Evolutionary conservation across 2,329 filamentous ascomycete genomes (phyloP).

Genomic region (Purpureocillium takamizusanense): DNA sequence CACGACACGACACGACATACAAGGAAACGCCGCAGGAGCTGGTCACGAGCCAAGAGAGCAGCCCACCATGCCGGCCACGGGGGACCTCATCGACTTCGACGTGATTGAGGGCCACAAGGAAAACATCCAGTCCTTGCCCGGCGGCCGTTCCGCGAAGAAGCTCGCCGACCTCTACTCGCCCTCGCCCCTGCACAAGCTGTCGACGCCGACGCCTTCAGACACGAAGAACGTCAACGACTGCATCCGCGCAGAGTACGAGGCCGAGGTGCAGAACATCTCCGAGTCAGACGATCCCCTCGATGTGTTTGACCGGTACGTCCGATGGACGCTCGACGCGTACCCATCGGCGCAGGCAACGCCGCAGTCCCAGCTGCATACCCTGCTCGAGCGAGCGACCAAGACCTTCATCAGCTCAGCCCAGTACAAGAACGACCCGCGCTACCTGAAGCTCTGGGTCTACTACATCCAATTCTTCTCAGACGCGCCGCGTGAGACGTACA

Average conservation of each 20-base stretch:
- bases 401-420: slow-evolving; percentile 75
- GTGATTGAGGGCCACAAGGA: slow-evolving; percentile 96
- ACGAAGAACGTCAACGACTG: slow-evolving; percentile 70
- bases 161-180: slow-evolving; percentile 76
- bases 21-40: too few species aligned
- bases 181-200: slow-evolving; percentile 46
- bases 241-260: slow-evolving; percentile 76
- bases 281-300: slow-evolving; percentile 95
- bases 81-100: slow-evolving; percentile 66
- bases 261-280: slow-evolving; percentile 65
- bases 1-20: too few species aligned
- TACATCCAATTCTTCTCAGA: slow-evolving; percentile 93
- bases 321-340: slow-evolving; percentile 93
- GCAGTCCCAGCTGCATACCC: slow-evolving; percentile 77
- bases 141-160: slow-evolving; percentile 79
- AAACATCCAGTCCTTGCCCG: slow-evolving; percentile 90
- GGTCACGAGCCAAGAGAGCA: too few species aligned
- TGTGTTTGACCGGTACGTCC: slow-evolving; percentile 91
- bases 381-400: slow-evolving; percentile 90
- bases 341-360: slow-evolving; percentile 87
- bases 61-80: slow-evolving; percentile 35
- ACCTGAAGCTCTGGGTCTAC: slow-evolving; percentile 86
- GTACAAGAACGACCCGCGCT: slow-evolving; percentile 92
- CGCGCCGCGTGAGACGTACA: slow-evolving; percentile 83
- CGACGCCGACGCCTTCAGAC: slow-evolving; percentile 59